phyloP scores from a whole-genome alignment of 805 yeast genomes.

The Lipomyces sp. region DNA sequence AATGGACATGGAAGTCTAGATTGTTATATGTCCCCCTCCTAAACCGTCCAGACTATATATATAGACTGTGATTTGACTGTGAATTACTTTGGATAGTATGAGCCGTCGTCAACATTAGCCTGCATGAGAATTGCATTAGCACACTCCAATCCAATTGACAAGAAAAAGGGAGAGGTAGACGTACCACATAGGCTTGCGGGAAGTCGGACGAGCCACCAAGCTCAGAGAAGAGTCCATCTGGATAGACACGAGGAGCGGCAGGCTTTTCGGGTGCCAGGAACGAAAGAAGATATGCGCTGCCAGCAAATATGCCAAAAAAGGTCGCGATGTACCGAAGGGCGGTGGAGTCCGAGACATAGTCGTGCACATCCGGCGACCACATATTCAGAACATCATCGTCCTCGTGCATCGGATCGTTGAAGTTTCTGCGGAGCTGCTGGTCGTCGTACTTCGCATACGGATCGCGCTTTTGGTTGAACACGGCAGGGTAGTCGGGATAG shows the following conservation, averaged over 20 bases:
- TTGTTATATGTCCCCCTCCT: too few relatives aligned
- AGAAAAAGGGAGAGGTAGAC: conserved; percentile 1
- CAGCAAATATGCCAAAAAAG: conserved; percentile 52
- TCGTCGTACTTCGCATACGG: conserved; percentile 76
- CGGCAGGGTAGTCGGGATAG: conserved; percentile 59
- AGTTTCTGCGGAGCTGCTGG: conserved; percentile 75
- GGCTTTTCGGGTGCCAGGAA: conserved; percentile 62
- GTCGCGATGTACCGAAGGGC: conserved; percentile 57
- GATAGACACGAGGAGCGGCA: conserved; percentile 72
- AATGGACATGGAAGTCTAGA: too few relatives aligned
- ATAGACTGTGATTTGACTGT: too few relatives aligned
- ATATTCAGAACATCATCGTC: conserved; percentile 72
- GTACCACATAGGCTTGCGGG: conserved; percentile 30
- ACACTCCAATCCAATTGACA: too few relatives aligned
- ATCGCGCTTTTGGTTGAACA: conserved; percentile 60
- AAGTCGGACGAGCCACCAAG: conserved; percentile 54
- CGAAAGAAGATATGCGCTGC: conserved; percentile 43
- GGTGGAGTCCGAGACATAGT: conserved; percentile 54
- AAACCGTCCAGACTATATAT: too few relatives aligned
- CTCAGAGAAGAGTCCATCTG: conserved; percentile 72
- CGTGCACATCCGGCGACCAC: conserved; percentile 82
- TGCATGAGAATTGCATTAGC: not conserved
- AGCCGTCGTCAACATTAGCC: conserved; percentile 26
- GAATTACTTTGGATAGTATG: conserved; percentile 16
- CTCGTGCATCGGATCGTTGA: conserved; percentile 66